These are phyloP conservation scores for Aquanectria penicillioides DNA, from an alignment of 2,329 filamentous ascomycete species.

Conservation along the genomic window DNA sequence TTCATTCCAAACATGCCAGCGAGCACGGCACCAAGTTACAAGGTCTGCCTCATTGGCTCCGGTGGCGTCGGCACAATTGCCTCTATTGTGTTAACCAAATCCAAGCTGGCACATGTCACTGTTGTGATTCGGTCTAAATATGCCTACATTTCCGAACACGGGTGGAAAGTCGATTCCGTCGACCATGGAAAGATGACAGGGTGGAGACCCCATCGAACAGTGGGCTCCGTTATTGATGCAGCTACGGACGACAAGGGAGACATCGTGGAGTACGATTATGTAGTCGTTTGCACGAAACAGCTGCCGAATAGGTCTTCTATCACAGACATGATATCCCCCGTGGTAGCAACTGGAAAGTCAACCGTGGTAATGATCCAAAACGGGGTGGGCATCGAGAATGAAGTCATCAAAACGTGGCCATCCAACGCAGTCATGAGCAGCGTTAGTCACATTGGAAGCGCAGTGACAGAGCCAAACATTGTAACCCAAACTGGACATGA, in stretches of 20 bases:
- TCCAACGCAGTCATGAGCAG: neutral
- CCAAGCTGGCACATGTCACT: neutral
- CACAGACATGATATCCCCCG: neutral
- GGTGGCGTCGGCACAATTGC: neutral
- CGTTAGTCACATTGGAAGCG: neutral
- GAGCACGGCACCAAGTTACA: neutral
- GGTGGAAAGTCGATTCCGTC: neutral
- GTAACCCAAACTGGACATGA: neutral
- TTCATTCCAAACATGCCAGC: neutral
- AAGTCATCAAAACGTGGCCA: neutral
- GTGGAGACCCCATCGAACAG: neutral
- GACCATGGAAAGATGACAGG: neutral
- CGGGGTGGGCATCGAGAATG: neutral
- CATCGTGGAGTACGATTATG: neutral
- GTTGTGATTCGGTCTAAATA: neutral
- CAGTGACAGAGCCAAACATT: neutral
- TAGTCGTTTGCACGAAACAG: neutral
- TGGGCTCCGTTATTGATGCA: neutral
- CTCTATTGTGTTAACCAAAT: neutral
- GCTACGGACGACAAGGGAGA: neutral
- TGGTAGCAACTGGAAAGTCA: neutral
- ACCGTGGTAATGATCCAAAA: neutral
- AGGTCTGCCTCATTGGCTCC: neutral
- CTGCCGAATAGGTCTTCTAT: neutral
- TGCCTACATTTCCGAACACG: neutral